Percentiles rank a stretch among this genome's conserved stretches.
These are phyloP conservation scores for Leptographium radiaticola DNA, from an alignment of 2,329 filamentous ascomycete species.

Conservation along the genomic window DNA sequence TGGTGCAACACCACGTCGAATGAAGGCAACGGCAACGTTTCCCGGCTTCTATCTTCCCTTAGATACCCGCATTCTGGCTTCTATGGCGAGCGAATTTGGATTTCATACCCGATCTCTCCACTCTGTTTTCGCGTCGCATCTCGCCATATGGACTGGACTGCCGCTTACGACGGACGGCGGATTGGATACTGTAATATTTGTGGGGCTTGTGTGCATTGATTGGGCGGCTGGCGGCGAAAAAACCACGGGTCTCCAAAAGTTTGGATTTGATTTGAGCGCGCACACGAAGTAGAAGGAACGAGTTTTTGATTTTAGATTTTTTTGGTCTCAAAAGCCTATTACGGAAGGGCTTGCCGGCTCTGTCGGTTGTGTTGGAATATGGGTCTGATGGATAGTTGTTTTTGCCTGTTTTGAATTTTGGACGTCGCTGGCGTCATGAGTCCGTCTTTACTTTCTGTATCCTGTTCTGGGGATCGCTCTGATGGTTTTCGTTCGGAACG, in stretches of 20 bases:
- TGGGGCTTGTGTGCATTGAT: background rate
- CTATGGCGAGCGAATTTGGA: slow-evolving; percentile 5
- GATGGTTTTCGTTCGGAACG: background rate
- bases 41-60: slow-evolving; percentile 1
- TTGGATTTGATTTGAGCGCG: background rate
- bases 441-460: background rate
- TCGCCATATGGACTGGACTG: background rate
- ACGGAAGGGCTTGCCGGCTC: background rate
- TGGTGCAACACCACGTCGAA: slow-evolving; percentile 6
- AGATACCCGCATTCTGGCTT: slow-evolving; percentile 9
- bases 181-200: slow-evolving; percentile 1
- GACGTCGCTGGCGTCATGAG: background rate
- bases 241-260: slow-evolving; percentile 2
- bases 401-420: background rate
- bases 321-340: background rate
- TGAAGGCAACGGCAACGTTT: slow-evolving; percentile 1
- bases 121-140: background rate
- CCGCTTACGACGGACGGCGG: background rate
- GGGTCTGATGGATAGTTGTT: background rate
- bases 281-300: background rate
- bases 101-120: background rate
- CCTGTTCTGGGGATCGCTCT: background rate
- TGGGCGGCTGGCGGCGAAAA: background rate
- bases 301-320: background rate
- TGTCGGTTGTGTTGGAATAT: background rate